These are phyloP conservation scores for Coniophora puteana DNA, from an alignment of 1,284 basidiomycete genomes.

Conservation along the genomic window DNA sequence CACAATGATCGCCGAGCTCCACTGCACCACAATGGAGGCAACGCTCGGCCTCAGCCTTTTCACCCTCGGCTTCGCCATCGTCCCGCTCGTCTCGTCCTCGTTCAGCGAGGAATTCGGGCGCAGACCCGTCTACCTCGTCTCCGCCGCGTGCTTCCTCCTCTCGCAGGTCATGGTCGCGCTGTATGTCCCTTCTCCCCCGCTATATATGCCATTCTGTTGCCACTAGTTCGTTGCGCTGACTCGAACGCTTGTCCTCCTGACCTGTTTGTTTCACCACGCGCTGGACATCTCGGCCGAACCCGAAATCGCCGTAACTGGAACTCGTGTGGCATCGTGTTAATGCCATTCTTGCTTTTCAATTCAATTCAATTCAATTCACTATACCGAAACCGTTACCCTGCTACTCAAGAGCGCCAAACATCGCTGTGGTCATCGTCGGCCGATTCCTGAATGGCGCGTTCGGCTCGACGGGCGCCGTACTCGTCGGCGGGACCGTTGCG, in stretches of 20 bases:
- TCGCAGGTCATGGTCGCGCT: conserved; percentile 35
- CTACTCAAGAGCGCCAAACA: conserved; percentile 24
- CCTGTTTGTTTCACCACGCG: no score
- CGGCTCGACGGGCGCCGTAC: conserved; percentile 50
- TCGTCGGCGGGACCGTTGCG: conserved; percentile 61
- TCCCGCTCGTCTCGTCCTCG: conserved; percentile 43
- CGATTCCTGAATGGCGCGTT: conserved; percentile 23
- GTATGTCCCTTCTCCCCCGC: conserved; percentile 37
- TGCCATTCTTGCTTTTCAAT: no score
- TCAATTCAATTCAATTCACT: not conserved
- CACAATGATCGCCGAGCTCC: conserved; percentile 39
- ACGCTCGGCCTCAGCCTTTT: conserved; percentile 37
- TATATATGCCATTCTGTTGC: no score
- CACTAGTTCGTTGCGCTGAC: no score
- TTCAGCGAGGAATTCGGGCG: conserved; percentile 51
- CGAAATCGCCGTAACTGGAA: not conserved
- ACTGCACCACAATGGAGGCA: conserved; percentile 29
- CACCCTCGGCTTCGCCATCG: conserved; percentile 42
- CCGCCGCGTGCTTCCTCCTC: conserved; percentile 33
- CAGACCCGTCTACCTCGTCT: conserved; percentile 40
- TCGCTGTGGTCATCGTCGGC: conserved; percentile 15
- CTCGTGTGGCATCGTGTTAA: no score
- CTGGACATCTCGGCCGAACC: not conserved
- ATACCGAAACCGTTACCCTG: not conserved
- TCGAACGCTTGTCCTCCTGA: no score